Percentiles rank a stretch among this genome's conserved stretches.
These are phyloP conservation scores for Sesbania bispinosa DNA, from an alignment of 306 rosid genomes.

Conservation along the genomic window DNA sequence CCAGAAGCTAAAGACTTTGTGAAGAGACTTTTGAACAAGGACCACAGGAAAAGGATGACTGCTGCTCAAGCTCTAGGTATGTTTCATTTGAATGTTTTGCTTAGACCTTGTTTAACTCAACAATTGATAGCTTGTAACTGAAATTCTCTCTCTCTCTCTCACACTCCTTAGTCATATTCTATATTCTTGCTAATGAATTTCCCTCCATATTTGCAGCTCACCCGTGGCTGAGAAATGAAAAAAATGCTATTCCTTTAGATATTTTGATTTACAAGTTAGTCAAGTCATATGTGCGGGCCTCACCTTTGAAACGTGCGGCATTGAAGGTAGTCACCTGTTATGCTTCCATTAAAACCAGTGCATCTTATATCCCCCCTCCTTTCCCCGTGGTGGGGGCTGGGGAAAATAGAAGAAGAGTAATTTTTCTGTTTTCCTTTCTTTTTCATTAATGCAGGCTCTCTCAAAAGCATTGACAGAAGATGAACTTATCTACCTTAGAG, in stretches of 20 bases:
- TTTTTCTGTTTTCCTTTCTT: slow-evolving; percentile 12
- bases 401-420: slow-evolving; percentile 2
- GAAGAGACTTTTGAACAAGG: slow-evolving; percentile 90
- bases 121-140: slow-evolving; percentile 12
- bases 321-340: slow-evolving; percentile 63
- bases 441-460: slow-evolving; percentile 65
- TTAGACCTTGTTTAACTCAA: slow-evolving; percentile 1
- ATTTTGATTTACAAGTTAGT: slow-evolving; percentile 76
- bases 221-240: slow-evolving; percentile 86
- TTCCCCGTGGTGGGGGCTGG: not conserved
- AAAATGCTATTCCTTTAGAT: slow-evolving; percentile 66
- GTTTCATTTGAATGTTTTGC: slow-evolving; percentile 30
- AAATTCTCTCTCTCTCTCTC: not conserved
- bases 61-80: slow-evolving; percentile 93
- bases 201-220: slow-evolving; percentile 69
- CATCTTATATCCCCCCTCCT: not conserved
- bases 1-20: slow-evolving; percentile 93
- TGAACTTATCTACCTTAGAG: slow-evolving; percentile 72
- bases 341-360: slow-evolving; percentile 7
- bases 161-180: not conserved
- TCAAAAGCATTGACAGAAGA: slow-evolving; percentile 81
- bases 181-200: slow-evolving; percentile 22
- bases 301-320: slow-evolving; percentile 83
- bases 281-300: slow-evolving; percentile 67
- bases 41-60: slow-evolving; percentile 92